Base-by-base conservation (phyloP, 2,329 filamentous ascomycete genomes). In the Calcarisporium arbuscula region DNA sequence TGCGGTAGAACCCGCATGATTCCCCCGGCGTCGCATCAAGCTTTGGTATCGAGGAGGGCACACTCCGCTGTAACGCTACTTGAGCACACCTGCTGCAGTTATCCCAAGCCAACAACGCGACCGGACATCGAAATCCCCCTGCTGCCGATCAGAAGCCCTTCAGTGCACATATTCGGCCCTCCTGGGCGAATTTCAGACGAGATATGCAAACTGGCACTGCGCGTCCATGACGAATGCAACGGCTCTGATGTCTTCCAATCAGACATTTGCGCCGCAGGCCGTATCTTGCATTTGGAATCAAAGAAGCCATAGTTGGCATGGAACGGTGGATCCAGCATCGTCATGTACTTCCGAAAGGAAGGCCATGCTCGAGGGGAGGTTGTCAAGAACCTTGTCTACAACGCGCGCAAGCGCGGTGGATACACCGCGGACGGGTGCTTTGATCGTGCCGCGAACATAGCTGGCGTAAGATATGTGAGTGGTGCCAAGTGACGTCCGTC, bases 281-380 rank as follows among this genome's bases (percentile, higher is more conserved):
- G 12, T 96, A 96, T 57, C 77, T 96, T 38, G 94, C 94, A 53
- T 96, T 94, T 56, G 92, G 92, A 41, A 94, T 98, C 42, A 88
- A 95, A 53, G 92, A 98, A 61, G 92, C 92, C 10, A 89, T 98
- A 94, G 54, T 88, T 96, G 63, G 92, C 92, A 9, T 92, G 96
- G 57, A 87, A 84, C 37, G 90, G 90, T 34, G 90, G 90, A 30
- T 90, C 83, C 49, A 90, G 90, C 37, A 87, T 95, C 16, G 92
- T 96, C 35, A 95, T 96, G 57, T 98, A 98, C 60, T 98, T 96
- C 76, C 80, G 92, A 48, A 98, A 98, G 60, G 92, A 98, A 67
- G 92, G 92, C 20, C 77, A 92, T 47, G 92, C 90, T 23, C 68
- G 96, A 6, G 92, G 92, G 34, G 92, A 98, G 60, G 92, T 98